These are phyloP conservation scores for Chenopodium berlandieri DNA, from an alignment of 148 eudicot genomes.

Conservation along the genomic window DNA sequence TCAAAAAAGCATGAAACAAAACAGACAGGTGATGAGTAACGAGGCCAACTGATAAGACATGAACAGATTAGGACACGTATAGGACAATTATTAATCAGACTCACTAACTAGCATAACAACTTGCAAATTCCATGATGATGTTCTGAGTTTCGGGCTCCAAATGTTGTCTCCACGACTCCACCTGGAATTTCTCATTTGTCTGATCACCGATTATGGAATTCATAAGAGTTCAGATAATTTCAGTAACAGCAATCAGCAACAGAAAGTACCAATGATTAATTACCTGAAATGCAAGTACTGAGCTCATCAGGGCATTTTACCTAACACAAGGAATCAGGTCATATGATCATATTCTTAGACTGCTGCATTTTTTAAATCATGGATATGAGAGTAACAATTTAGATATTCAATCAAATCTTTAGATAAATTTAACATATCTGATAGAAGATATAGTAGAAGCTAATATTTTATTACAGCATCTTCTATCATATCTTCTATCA, in stretches of 20 bases:
- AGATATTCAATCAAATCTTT: not conserved
- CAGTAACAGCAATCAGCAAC: not conserved
- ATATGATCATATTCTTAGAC: not conserved
- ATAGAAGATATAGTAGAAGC: no score
- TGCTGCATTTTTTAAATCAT: not conserved
- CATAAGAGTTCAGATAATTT: not conserved
- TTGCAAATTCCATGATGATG: not conserved
- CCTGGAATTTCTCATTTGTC: not conserved
- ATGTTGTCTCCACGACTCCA: not conserved
- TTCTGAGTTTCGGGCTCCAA: not conserved
- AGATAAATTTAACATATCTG: not conserved
- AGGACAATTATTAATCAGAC: not conserved
- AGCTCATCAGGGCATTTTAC: not conserved
- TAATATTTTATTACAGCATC: no score
- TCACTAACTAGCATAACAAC: not conserved
- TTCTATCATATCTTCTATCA: no score
- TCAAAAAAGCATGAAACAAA: conserved; percentile 11
- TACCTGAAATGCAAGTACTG: not conserved
- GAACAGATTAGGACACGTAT: not conserved
- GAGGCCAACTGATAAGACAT: conserved; percentile 21
- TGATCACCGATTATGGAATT: not conserved
- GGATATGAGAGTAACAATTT: not conserved
- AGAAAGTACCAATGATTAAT: not conserved
- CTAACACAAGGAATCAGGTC: not conserved
- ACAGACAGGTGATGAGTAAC: conserved; percentile 14